A percentile compares a stretch with the other conserved stretches of the same genome.
Conservation (phyloP, 2,329 filamentous ascomycete genomes). For the Aspergillus neoniger region DNA sequence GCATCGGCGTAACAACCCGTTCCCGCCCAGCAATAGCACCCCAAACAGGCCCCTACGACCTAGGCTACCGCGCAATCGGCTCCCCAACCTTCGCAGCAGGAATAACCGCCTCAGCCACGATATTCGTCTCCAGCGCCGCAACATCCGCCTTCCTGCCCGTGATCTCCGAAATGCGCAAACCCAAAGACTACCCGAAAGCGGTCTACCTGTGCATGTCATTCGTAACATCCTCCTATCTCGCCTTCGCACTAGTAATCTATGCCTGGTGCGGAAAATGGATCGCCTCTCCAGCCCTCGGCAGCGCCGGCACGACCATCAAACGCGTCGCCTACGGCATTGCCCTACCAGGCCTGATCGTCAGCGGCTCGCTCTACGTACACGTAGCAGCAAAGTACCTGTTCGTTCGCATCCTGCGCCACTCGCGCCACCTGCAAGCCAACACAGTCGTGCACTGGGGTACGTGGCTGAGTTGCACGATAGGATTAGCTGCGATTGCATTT, state of each 20-base stretch:
- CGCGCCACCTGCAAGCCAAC: slow-evolving; percentile 55
- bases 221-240: slow-evolving; percentile 59
- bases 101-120: slow-evolving; percentile 60
- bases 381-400: slow-evolving; percentile 58
- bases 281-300: slow-evolving; percentile 62
- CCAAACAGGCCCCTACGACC: slow-evolving; percentile 59
- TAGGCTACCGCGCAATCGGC: slow-evolving; percentile 60
- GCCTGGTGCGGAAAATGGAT: slow-evolving; percentile 64
- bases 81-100: slow-evolving; percentile 60
- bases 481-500: slow-evolving; percentile 49
- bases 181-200: slow-evolving; percentile 62
- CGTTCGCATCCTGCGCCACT: slow-evolving; percentile 56
- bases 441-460: slow-evolving; percentile 54
- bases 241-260: slow-evolving; percentile 63
- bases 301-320: slow-evolving; percentile 61
- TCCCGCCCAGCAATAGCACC: slow-evolving; percentile 64
- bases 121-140: slow-evolving; percentile 62
- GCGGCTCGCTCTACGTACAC: slow-evolving; percentile 49
- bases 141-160: slow-evolving; percentile 65
- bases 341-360: slow-evolving; percentile 57
- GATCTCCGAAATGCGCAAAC: slow-evolving; percentile 65
- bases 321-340: slow-evolving; percentile 64
- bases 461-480: slow-evolving; percentile 52
- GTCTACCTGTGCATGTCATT: slow-evolving; percentile 61
- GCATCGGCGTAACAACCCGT: slow-evolving; percentile 57